These are phyloP conservation scores for Didymella sp. DNA, from an alignment of 2,329 filamentous ascomycete genomes.

Conservation along the genomic window DNA sequence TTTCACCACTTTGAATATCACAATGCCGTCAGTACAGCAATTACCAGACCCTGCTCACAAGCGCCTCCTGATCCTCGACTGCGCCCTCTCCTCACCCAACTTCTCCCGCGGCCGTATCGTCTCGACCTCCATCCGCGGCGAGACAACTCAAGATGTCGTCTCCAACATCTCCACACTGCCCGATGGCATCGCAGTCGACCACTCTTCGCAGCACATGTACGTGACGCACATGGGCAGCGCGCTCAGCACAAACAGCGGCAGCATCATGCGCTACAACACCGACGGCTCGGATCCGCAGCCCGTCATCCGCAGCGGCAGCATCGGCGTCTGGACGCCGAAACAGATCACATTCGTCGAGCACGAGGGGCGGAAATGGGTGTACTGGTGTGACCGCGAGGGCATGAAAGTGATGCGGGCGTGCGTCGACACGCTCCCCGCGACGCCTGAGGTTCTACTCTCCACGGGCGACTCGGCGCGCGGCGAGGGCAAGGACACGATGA, in stretches of 20 bases:
- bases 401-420: constrained; percentile 45
- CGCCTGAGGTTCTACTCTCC: constrained; percentile 14
- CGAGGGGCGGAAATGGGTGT: constrained; percentile 38
- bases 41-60: not conserved
- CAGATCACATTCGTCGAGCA: constrained; percentile 41
- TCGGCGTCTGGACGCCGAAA: constrained; percentile 53
- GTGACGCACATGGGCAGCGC: constrained; percentile 38
- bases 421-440: constrained; percentile 16
- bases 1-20: too few species aligned
- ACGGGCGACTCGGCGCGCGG: constrained; percentile 6
- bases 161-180: constrained; percentile 22
- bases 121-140: constrained; percentile 3
- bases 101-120: constrained; percentile 12
- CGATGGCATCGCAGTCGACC: constrained; percentile 42
- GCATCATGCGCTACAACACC: constrained; percentile 55
- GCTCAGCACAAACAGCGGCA: constrained; percentile 49
- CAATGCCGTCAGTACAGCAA: constrained; percentile 33
- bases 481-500: constrained; percentile 49
- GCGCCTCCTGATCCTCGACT: constrained; percentile 14
- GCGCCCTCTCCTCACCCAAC: constrained; percentile 3
- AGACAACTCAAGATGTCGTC: constrained; percentile 2
- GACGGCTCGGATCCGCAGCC: constrained; percentile 57
- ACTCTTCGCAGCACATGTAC: constrained; percentile 34
- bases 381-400: constrained; percentile 55
- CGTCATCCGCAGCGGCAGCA: constrained; percentile 53